Conservation (phyloP, 1,139 yeast species). For the Tardiomyces blankii region DNA sequence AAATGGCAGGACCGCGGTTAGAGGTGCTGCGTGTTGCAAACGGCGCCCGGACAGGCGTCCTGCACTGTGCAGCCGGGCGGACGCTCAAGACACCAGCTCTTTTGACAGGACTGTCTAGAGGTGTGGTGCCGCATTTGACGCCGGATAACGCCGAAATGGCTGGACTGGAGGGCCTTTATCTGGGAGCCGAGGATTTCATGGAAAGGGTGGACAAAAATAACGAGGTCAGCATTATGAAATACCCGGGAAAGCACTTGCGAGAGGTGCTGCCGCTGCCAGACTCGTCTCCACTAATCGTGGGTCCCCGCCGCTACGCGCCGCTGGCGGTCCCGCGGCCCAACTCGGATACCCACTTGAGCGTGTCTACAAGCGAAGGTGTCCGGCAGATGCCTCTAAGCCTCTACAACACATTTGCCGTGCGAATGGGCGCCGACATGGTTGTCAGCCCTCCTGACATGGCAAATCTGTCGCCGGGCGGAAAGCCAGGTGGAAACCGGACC, state of each 20-base stretch:
- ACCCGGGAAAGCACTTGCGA: conserved; percentile 6
- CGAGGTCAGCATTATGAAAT: conserved; percentile 12
- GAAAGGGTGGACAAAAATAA: conserved; percentile 9
- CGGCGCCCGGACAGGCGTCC: not conserved
- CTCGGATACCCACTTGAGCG: conserved; percentile 19
- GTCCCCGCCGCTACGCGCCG: conserved; percentile 21
- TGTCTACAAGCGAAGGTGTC: conserved; percentile 29
- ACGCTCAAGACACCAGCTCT: conserved; percentile 16
- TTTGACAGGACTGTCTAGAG: conserved; percentile 27
- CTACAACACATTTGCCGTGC: conserved; percentile 14
- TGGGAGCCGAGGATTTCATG: conserved; percentile 23
- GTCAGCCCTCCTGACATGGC: conserved; percentile 25
- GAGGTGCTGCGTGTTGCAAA: not conserved
- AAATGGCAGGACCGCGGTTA: not conserved
- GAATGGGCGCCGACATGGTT: conserved; percentile 21
- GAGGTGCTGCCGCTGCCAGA: conserved; percentile 15
- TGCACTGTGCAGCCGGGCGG: not conserved
- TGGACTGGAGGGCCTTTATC: conserved; percentile 15
- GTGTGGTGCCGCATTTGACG: conserved; percentile 31
- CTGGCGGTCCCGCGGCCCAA: conserved; percentile 25
- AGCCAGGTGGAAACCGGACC: conserved; percentile 26
- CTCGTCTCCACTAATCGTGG: conserved; percentile 15
- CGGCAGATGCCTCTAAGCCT: conserved; percentile 18
- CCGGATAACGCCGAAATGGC: conserved; percentile 24
- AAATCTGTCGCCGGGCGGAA: conserved; percentile 19